phyloP scores from a whole-genome alignment of 2,329 filamentous ascomycete genomes.

The Aureobasidium lini region DNA sequence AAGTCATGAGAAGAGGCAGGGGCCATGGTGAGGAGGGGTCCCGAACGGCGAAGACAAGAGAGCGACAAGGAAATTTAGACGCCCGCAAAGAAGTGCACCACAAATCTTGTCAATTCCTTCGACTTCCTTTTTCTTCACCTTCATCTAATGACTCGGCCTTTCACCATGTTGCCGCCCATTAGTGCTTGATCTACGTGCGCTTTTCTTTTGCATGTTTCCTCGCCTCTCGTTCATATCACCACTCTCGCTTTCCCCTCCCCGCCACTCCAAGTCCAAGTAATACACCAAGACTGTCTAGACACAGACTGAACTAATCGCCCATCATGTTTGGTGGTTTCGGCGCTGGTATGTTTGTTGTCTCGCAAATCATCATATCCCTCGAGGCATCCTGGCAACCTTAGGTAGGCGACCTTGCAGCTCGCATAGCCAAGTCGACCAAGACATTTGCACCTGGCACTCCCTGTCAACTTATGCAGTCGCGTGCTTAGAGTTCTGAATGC shows the following conservation, averaged over 20 bases:
- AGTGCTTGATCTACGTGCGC: slow-evolving; percentile 1
- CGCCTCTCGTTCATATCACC: background rate
- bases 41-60: background rate
- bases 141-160: background rate
- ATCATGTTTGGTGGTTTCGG: slow-evolving; percentile 10
- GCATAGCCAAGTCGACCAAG: background rate
- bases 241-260: background rate
- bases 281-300: background rate
- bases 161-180: slow-evolving; percentile 9
- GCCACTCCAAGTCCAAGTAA: background rate
- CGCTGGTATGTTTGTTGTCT: slow-evolving; percentile 11
- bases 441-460: background rate
- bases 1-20: background rate
- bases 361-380: background rate
- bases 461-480: background rate
- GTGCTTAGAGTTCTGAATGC: background rate
- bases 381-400: background rate
- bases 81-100: background rate
- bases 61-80: background rate
- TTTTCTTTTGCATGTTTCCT: background rate
- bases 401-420: background rate
- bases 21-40: background rate
- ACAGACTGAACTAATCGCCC: background rate
- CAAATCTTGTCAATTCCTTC: background rate
- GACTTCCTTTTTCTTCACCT: slow-evolving; percentile 1